These are phyloP conservation scores for Alectoria sarmentosa DNA, from an alignment of 495 filamentous ascomycete genomes.

Conservation along the genomic window DNA sequence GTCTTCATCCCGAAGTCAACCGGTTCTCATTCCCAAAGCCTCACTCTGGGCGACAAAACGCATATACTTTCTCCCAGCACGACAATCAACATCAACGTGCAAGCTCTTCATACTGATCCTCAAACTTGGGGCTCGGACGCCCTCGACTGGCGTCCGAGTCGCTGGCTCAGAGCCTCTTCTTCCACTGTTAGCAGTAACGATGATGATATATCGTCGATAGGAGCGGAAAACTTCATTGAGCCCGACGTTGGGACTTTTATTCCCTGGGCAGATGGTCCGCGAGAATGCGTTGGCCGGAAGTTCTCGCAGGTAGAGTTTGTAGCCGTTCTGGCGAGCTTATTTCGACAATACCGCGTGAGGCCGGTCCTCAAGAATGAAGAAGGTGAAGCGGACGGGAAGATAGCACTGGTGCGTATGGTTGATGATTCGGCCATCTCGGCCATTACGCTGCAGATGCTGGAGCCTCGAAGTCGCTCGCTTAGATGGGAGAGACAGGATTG, in stretches of 20 bases:
- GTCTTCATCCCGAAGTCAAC: conserved; percentile 38
- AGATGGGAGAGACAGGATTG: conserved; percentile 16
- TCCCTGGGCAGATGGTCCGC: conserved; percentile 65
- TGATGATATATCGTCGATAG: conserved; percentile 32
- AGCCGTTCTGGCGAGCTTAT: conserved; percentile 57
- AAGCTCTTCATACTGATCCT: conserved; percentile 36
- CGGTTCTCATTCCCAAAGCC: conserved; percentile 25
- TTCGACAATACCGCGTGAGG: conserved; percentile 57
- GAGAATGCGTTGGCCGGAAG: conserved; percentile 63
- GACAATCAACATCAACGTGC: conserved; percentile 22
- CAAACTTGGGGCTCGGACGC: conserved; percentile 42
- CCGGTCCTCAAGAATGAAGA: conserved; percentile 56
- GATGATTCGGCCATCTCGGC: conserved; percentile 17
- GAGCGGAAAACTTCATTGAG: conserved; percentile 34
- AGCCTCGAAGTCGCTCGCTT: conserved; percentile 18
- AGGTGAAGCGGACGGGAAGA: conserved; percentile 16
- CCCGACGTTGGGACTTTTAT: conserved; percentile 59
- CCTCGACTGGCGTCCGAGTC: conserved; percentile 39
- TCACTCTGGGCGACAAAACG: conserved; percentile 29
- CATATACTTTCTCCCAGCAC: conserved; percentile 26
- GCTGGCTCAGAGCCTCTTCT: conserved; percentile 33
- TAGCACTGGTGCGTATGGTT: conserved; percentile 15
- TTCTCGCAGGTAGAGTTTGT: conserved; percentile 72
- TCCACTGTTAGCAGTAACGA: background rate
- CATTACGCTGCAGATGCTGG: conserved; percentile 25